Evolutionary conservation across 73 alveolate species (phyloP), one percentile per base, ranked within the genome.

Genomic region (Tetrahymena borealis): DNA sequence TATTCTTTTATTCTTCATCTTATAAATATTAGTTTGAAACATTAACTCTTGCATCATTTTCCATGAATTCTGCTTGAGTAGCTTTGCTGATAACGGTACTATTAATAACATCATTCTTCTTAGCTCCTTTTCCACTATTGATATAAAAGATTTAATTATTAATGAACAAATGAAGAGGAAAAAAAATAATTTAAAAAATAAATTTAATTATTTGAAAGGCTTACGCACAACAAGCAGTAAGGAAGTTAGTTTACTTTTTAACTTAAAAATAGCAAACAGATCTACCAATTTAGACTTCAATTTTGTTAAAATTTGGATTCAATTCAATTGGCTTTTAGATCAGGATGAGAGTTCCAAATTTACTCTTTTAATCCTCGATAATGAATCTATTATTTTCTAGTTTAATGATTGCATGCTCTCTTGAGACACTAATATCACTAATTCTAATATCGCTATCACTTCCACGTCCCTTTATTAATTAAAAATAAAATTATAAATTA

Each of bases 301-400:
- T 60, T 31, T 92, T 92, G 37, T 38, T 31, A 31, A 90, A 77
- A 28, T 31, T 36, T 18, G 85, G 85, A n/a, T 40, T 77, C 32
- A 95, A 33, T 16, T 28, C 91, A 20, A 94, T 35, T 91, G 94
- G 78, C 79, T 96, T 94, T 90, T 97, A 96, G 39, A 97, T 60
- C 78, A 95, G 95, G 33, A 96, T 94, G 12, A 97, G 92, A 15
- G 99, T 97, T 37, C 99, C 99, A 94, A 97, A 97, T 91, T 97
- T 97, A 31, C 98, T 94, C 31, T 92, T 93, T 91, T 95, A 94
- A 94, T 97, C 99, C 78, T 96, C 99, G 39, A 97, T 60, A 77
- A 38, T 94, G 90, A 97, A 93, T 36, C 94, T 94, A 18, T 94
- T 96, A 24, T 96, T 94, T 90, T 95, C 95, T 90, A 94, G 95